Percentiles rank a stretch among this genome's conserved stretches.
These are phyloP conservation scores for Backusella liffmaniae DNA, from an alignment of 192 early-diverging fungal genomes.

Conservation along the genomic window DNA sequence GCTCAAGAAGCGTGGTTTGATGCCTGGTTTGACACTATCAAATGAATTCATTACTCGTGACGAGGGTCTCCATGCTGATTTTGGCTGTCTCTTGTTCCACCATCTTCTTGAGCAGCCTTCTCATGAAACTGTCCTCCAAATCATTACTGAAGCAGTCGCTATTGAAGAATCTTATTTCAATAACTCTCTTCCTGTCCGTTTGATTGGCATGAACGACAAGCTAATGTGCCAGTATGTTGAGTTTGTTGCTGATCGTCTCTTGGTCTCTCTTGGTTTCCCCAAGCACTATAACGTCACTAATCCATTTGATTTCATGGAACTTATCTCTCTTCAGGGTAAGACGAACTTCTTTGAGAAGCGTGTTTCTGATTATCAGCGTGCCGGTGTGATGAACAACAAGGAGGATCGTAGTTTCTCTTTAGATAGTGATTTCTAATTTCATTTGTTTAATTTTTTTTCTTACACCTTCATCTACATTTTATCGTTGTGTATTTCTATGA, in stretches of 20 bases:
- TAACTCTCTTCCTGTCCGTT: conserved; percentile 81
- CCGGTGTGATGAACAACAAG: conserved; percentile 75
- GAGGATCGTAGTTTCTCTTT: conserved; percentile 66
- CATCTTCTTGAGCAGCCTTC: conserved; percentile 74
- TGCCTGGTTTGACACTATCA: conserved; percentile 94
- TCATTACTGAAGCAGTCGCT: conserved; percentile 82
- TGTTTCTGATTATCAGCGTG: conserved; percentile 93
- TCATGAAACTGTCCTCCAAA: conserved; percentile 56
- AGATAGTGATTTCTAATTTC: conserved; percentile 71
- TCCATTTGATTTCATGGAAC: conserved; percentile 98
- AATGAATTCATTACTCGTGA: conserved; percentile 97
- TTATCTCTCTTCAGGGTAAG: conserved; percentile 96
- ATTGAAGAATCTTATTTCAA: conserved; percentile 95
- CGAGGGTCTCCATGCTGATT: conserved; percentile 95
- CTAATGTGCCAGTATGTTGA: conserved; percentile 96
- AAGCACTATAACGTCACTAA: conserved; percentile 86
- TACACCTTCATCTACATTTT: not conserved
- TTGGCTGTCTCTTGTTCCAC: conserved; percentile 91
- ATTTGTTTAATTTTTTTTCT: not conserved
- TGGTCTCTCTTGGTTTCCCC: conserved; percentile 80
- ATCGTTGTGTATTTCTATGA: not conserved
- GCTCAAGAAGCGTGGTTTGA: conserved; percentile 97
- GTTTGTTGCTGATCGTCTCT: conserved; percentile 93
- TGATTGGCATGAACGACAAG: conserved; percentile 94
- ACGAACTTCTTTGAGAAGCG: conserved; percentile 98